Evolutionary conservation across 345 rosid genomes (phyloP).

Genomic region (Moringa oleifera): DNA sequence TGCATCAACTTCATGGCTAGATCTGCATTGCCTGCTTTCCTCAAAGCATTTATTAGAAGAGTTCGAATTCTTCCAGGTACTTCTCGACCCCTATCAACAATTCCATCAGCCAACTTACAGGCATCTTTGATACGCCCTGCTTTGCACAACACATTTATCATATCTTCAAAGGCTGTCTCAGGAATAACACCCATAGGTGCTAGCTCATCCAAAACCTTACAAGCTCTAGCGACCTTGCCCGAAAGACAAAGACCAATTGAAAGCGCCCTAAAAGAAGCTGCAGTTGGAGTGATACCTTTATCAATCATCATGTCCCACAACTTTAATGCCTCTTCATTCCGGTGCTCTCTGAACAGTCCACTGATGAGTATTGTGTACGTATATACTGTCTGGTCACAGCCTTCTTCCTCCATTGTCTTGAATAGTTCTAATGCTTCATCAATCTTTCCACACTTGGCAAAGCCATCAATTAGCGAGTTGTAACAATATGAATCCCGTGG

Average conservation of each 20-base stretch:
- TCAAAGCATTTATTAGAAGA: conserved; percentile 70
- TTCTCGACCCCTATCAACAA: conserved; percentile 78
- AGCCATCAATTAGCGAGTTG: conserved; percentile 71
- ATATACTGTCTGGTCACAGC: conserved; percentile 70
- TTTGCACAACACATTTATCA: conserved; percentile 66
- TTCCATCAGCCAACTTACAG: conserved; percentile 85
- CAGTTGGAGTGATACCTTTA: conserved; percentile 77
- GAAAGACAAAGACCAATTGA: conserved; percentile 77
- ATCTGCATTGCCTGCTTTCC: conserved; percentile 82
- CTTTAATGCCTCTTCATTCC: conserved; percentile 75
- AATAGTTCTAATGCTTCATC: conserved; percentile 60
- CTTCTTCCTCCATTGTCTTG: conserved; percentile 74
- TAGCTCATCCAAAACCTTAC: conserved; percentile 79
- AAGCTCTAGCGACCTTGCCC: conserved; percentile 85
- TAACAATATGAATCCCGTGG: conserved; percentile 74
- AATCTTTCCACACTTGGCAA: conserved; percentile 50
- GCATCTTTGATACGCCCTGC: conserved; percentile 76
- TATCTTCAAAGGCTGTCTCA: conserved; percentile 78
- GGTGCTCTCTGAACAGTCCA: conserved; percentile 58
- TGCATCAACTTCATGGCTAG: conserved; percentile 87
- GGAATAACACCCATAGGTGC: conserved; percentile 80
- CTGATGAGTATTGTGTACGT: conserved; percentile 66
- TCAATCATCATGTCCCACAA: conserved; percentile 83
- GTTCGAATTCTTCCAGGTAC: conserved; percentile 69
- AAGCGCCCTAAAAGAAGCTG: conserved; percentile 72